Evolutionary conservation across 208 protist genomes (phyloP).

Genomic region (Tritrichomonas foetus): DNA sequence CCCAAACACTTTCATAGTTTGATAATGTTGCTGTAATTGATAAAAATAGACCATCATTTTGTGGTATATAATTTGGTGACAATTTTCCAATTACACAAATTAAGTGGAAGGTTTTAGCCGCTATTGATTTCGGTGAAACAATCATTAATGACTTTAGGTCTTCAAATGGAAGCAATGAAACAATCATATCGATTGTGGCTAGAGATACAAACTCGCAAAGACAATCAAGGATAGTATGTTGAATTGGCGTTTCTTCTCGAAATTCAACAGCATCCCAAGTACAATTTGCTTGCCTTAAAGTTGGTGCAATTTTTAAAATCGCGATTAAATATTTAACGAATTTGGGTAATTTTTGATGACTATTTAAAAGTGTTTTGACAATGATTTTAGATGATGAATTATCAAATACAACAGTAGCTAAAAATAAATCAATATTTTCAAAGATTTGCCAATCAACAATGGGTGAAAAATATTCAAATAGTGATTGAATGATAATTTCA

Average conservation of each 20-base stretch:
- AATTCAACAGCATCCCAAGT: not conserved
- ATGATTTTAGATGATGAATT: not conserved
- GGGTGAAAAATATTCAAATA: not conserved
- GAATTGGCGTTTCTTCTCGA: not conserved
- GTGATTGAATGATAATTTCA: not conserved
- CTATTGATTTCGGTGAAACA: not conserved
- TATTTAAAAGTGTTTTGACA: not conserved
- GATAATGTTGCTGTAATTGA: not conserved
- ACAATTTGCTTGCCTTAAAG: not conserved
- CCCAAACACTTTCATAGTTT: not conserved
- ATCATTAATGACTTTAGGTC: conserved; percentile 1
- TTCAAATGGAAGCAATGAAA: not conserved
- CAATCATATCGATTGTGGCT: not conserved
- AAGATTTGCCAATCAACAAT: not conserved
- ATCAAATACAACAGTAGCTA: not conserved
- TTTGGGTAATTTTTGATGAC: not conserved
- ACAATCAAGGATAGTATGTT: not conserved
- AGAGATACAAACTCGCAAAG: not conserved
- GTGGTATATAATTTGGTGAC: not conserved
- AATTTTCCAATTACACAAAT: not conserved
- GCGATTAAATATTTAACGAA: not conserved
- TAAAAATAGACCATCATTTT: not conserved
- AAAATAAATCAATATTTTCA: conserved; percentile 16
- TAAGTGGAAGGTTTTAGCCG: not conserved
- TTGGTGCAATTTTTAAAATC: not conserved